A percentile compares a stretch with the other conserved stretches of the same genome.
Evolutionary conservation across 805 yeast genomes (phyloP).

Genomic region (Groenewaldozyma salmanticensis): DNA sequence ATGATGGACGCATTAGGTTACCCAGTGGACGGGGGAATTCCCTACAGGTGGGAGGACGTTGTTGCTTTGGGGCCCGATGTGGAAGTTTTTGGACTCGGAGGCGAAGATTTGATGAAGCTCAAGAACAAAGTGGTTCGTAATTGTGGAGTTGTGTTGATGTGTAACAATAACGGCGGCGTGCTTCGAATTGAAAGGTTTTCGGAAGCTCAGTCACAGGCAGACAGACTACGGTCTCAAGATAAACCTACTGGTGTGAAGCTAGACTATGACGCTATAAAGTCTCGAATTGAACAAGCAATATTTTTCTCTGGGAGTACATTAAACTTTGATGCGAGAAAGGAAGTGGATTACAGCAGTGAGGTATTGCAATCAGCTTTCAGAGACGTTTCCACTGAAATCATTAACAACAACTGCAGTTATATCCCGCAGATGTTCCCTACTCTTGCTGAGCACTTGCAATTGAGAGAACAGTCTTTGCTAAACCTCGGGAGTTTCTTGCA

Average conservation of each 20-base stretch:
- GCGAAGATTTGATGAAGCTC: slow-evolving; percentile 31
- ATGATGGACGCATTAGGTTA: slow-evolving; percentile 44
- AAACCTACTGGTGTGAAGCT: background rate
- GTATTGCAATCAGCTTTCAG: slow-evolving; percentile 45
- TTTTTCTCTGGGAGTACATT: slow-evolving; percentile 36
- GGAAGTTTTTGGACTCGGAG: slow-evolving; percentile 49
- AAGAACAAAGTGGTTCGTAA: slow-evolving; percentile 24
- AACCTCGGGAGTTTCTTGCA: slow-evolving; percentile 38
- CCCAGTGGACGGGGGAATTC: slow-evolving; percentile 22
- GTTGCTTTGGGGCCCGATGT: slow-evolving; percentile 47
- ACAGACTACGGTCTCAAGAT: background rate
- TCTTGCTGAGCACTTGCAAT: slow-evolving; percentile 39
- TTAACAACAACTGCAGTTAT: slow-evolving; percentile 45
- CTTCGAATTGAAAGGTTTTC: slow-evolving; percentile 45
- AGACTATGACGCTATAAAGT: slow-evolving; percentile 40
- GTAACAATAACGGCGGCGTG: slow-evolving; percentile 49
- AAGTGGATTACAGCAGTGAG: slow-evolving; percentile 34
- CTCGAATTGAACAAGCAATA: slow-evolving; percentile 79
- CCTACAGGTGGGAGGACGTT: slow-evolving; percentile 70
- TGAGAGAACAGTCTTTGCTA: slow-evolving; percentile 38
- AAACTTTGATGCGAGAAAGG: slow-evolving; percentile 35
- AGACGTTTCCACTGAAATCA: slow-evolving; percentile 44
- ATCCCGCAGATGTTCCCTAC: slow-evolving; percentile 46
- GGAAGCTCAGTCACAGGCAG: slow-evolving; percentile 15
- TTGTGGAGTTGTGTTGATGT: slow-evolving; percentile 38